A percentile compares a stretch with the other conserved stretches of the same genome.
Evolutionary conservation across 805 yeast genomes (phyloP).

Genomic region (Lipomyces orientalis): DNA sequence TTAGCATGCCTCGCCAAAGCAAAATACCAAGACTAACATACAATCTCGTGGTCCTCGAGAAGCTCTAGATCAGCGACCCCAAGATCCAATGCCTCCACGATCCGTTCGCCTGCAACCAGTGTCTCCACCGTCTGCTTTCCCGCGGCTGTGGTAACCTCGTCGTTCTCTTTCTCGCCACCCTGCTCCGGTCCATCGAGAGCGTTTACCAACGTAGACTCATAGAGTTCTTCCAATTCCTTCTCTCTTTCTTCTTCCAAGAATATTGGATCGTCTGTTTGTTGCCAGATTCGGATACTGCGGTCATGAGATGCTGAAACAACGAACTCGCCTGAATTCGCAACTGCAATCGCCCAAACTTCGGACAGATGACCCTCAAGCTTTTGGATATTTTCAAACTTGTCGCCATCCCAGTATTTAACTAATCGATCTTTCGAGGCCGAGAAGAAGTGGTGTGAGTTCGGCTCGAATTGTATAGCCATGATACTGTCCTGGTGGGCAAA

Average conservation of each 20-base stretch:
- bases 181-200: constrained; percentile 66
- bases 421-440: constrained; percentile 87
- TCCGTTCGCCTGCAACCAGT: constrained; percentile 89
- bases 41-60: constrained; percentile 53
- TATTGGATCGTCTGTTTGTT: constrained; percentile 91
- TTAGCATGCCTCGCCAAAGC: background rate
- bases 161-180: constrained; percentile 49
- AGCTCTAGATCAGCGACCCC: constrained; percentile 74
- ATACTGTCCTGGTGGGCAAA: constrained; percentile 97
- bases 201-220: constrained; percentile 77
- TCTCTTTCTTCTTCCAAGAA: constrained; percentile 96
- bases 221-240: constrained; percentile 89
- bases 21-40: background rate
- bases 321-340: constrained; percentile 68
- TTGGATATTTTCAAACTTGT: constrained; percentile 92
- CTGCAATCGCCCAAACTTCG: constrained; percentile 92
- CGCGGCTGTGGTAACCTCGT: constrained; percentile 53
- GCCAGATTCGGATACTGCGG: constrained; percentile 92
- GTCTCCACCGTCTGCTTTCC: constrained; percentile 87
- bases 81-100: constrained; percentile 89
- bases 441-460: constrained; percentile 86
- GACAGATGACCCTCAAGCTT: constrained; percentile 84
- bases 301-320: constrained; percentile 90
- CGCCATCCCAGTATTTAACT: constrained; percentile 98
- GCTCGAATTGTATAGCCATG: constrained; percentile 83